Conservation (phyloP, 1,139 yeast species). For the Kodamaea ohmeri region DNA sequence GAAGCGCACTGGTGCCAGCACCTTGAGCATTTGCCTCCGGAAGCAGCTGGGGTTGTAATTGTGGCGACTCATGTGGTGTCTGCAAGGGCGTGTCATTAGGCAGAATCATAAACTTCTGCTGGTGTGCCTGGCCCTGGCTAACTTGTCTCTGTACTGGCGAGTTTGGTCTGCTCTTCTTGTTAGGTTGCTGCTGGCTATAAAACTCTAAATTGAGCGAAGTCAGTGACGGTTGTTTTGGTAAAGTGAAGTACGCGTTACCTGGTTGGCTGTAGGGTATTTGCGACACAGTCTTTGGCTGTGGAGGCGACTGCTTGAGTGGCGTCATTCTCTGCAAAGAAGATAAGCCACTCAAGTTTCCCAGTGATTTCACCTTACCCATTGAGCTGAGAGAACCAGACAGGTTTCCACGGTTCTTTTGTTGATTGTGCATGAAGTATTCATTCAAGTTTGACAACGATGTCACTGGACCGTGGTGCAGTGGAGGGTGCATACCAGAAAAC, state of each 20-base stretch:
- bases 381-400: constrained; percentile 26
- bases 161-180: constrained; percentile 42
- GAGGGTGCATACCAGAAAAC: constrained; percentile 12
- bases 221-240: constrained; percentile 25
- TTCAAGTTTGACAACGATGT: constrained; percentile 31
- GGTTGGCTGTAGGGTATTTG: constrained; percentile 8
- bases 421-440: constrained; percentile 28
- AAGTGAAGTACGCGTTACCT: constrained; percentile 15
- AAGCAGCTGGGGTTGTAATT: constrained; percentile 26
- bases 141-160: constrained; percentile 25
- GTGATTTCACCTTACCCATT: constrained; percentile 21
- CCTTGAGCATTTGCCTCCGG: constrained; percentile 5
- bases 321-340: constrained; percentile 36
- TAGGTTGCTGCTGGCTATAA: constrained; percentile 18
- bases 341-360: constrained; percentile 22
- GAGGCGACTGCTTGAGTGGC: constrained; percentile 31
- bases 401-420: constrained; percentile 19
- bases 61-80: constrained; percentile 48
- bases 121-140: constrained; percentile 4
- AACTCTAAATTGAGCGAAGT: constrained; percentile 32
- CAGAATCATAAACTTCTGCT: constrained; percentile 21
- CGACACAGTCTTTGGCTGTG: constrained; percentile 15
- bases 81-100: constrained; percentile 43
- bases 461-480: constrained; percentile 9
- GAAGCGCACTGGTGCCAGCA: constrained; percentile 14